These are phyloP conservation scores for Xylariaceae sp. DNA, from an alignment of 2,329 filamentous ascomycete species.

Conservation along the genomic window DNA sequence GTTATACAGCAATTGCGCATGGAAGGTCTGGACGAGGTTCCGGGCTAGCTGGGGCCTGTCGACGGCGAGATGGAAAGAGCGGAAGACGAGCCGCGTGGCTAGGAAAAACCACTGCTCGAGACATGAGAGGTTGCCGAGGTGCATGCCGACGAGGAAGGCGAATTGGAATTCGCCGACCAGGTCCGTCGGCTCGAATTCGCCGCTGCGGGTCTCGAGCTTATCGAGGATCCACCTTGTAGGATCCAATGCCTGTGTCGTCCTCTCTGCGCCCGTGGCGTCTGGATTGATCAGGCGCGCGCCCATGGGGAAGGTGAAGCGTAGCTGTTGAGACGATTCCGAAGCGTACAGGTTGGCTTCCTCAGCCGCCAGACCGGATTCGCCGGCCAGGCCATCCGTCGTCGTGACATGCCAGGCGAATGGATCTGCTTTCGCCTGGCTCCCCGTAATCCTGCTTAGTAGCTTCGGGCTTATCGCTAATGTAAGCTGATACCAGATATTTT, in stretches of 20 bases:
- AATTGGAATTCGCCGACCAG: slow-evolving; percentile 57
- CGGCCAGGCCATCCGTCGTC: slow-evolving; percentile 47
- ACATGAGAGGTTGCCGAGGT: slow-evolving; percentile 54
- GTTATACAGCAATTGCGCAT: slow-evolving; percentile 51
- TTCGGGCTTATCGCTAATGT: slow-evolving; percentile 42
- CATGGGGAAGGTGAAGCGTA: slow-evolving; percentile 30
- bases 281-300: slow-evolving; percentile 27
- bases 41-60: slow-evolving; percentile 41
- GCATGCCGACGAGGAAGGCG: slow-evolving; percentile 51
- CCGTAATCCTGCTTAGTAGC: slow-evolving; percentile 45
- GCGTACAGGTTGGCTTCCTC: slow-evolving; percentile 37
- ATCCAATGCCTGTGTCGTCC: slow-evolving; percentile 31
- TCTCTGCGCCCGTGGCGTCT: slow-evolving; percentile 24
- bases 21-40: slow-evolving; percentile 45
- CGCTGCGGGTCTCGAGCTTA: slow-evolving; percentile 31
- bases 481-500: slow-evolving; percentile 46
- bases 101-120: slow-evolving; percentile 59
- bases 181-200: slow-evolving; percentile 33
- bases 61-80: slow-evolving; percentile 42
- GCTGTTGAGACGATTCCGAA: slow-evolving; percentile 18
- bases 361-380: slow-evolving; percentile 35
- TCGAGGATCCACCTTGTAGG: slow-evolving; percentile 44
- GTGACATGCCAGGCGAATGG: slow-evolving; percentile 45
- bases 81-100: slow-evolving; percentile 45
- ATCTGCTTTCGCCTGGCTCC: slow-evolving; percentile 27